Base-by-base conservation (phyloP, 2,329 filamentous ascomycete species). In the Mycocentrospora acerina region DNA sequence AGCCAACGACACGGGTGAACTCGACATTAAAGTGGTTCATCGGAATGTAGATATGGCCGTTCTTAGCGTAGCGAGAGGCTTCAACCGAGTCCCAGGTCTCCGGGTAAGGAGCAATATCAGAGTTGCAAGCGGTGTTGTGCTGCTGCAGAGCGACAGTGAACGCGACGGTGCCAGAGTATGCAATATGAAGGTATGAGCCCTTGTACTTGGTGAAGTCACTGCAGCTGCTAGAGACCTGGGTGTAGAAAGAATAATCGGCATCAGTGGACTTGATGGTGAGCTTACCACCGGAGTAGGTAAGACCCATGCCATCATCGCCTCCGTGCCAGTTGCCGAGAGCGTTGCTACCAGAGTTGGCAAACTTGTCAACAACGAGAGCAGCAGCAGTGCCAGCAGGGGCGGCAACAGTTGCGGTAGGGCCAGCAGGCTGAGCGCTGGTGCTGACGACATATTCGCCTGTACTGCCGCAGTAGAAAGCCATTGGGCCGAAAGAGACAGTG, bases 1-100 rank as follows among this genome's bases (percentile, higher is more conserved):
- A 68, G 3, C 81, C 81, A 16, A 83, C 71, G 3, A 73, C 69
- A 4, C 78, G 73, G 10, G 67, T 71, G 3, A 78, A 72, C 54
- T 85, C 70, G 52, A 86, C 75, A 49, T 76, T 73, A 69, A 86
- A 87, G 64, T 87, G 83, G 29, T 69, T 75, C 22, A 86, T 69
- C 2, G 83, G 83, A 32, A 86, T 77, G 64, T 85, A 86, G 44
- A 86, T 81, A 55, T 84, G 75, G 0, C 67, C 71, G 14, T 63
- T 64, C 37, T 69, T 72, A 1, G 73, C 65, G 57, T 87, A 86
- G 29, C 82, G 75, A 4, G 73, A 69, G 2, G 82, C 82, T 60
- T 86, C 81, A 13, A 85, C 70, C 1, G 80, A 82, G 59, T 86
- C 83, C 73, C 82, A 83, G 1, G 82, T 85, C 58, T 80, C 80